Evolutionary conservation across 2,329 filamentous ascomycete species (phyloP).

Genomic region (Niveomyces coronatus): DNA sequence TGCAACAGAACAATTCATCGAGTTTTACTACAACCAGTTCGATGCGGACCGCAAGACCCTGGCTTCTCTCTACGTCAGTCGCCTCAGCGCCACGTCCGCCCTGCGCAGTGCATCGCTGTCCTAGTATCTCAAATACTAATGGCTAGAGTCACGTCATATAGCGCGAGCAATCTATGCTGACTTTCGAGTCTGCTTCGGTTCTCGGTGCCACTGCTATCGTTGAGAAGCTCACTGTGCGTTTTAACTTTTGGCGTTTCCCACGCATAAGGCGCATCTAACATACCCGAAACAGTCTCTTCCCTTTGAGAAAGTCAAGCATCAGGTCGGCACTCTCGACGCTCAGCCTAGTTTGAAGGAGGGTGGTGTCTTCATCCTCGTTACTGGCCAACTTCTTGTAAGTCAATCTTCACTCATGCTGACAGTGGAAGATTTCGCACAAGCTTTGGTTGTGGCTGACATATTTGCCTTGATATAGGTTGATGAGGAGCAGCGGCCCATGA

Average conservation of each 20-base stretch:
- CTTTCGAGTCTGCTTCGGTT: constrained; percentile 66
- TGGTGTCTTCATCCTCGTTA: constrained; percentile 78
- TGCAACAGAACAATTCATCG: constrained; percentile 75
- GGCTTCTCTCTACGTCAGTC: constrained; percentile 69
- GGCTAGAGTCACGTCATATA: constrained; percentile 25
- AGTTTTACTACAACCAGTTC: constrained; percentile 87
- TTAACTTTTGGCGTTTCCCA: not conserved
- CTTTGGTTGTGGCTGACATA: not conserved
- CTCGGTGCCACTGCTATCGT: constrained; percentile 57
- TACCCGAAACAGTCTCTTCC: constrained; percentile 50
- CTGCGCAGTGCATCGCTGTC: not conserved
- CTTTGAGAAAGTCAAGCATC: constrained; percentile 73
- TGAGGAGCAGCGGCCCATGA: constrained; percentile 77
- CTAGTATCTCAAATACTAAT: constrained; percentile 1
- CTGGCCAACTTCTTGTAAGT: constrained; percentile 71
- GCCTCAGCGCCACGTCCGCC: not conserved
- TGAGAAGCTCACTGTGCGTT: constrained; percentile 69
- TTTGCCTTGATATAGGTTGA: constrained; percentile 56
- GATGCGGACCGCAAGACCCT: constrained; percentile 60
- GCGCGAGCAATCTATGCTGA: constrained; percentile 83
- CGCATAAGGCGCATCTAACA: not conserved
- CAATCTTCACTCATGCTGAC: constrained; percentile 4
- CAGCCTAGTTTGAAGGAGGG: constrained; percentile 60
- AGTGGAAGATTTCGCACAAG: not conserved
- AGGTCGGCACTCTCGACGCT: constrained; percentile 67